A percentile compares a stretch with the other conserved stretches of the same genome.
Evolutionary conservation across 352 stramenopile species (phyloP).

Genomic region (Elongisporangium undulatum): DNA sequence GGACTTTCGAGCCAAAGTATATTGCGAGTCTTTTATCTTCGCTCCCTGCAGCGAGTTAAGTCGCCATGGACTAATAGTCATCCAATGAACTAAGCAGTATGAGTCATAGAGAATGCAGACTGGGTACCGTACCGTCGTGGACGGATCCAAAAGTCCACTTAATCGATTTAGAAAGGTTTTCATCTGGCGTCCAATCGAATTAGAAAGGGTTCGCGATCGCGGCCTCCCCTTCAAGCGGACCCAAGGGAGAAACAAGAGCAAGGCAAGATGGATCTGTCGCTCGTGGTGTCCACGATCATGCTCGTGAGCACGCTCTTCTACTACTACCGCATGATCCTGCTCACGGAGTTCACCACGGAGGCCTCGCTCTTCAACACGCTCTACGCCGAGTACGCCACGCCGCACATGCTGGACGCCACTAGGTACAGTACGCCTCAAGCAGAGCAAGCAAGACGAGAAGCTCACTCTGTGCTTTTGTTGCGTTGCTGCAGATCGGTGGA

Average conservation of each 20-base stretch:
- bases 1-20: not conserved
- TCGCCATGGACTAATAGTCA: not conserved
- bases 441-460: not conserved
- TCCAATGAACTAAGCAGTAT: not conserved
- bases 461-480: not conserved
- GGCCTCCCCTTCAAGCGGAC: not conserved
- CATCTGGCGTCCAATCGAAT: not conserved
- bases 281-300: slow-evolving; percentile 51
- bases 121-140: not conserved
- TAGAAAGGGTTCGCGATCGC: not conserved
- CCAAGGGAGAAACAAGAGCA: not conserved
- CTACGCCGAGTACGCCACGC: slow-evolving; percentile 61
- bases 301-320: slow-evolving; percentile 58
- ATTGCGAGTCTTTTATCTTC: not conserved
- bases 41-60: not conserved
- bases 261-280: slow-evolving; percentile 38
- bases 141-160: not conserved
- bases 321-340: slow-evolving; percentile 71
- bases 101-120: not conserved
- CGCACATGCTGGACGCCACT: slow-evolving; percentile 45
- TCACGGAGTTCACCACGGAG: slow-evolving; percentile 68
- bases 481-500: slow-evolving; percentile 36
- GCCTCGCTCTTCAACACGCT: slow-evolving; percentile 73
- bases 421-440: slow-evolving; percentile 43
- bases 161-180: not conserved